phyloP scores from a whole-genome alignment of 2,329 filamentous ascomycete species.

The Nannizziopsis arthrosporioides region DNA sequence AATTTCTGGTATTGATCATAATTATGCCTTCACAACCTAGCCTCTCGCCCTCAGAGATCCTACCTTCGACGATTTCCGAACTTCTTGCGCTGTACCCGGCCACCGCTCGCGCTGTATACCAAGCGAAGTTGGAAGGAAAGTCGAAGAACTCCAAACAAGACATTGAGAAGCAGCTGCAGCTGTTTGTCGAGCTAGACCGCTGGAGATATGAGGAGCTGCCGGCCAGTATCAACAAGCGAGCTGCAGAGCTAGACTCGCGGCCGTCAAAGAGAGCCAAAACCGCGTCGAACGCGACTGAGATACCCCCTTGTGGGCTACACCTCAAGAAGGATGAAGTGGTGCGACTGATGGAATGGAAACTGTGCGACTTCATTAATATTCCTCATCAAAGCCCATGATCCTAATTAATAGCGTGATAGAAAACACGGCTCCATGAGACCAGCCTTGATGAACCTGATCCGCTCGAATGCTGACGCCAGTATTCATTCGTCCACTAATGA shows the following conservation, averaged over 20 bases:
- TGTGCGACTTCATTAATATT: constrained; percentile 22
- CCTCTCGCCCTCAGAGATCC: constrained; percentile 11
- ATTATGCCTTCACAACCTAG: neutral
- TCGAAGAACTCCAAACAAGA: constrained; percentile 4
- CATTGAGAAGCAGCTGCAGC: constrained; percentile 17
- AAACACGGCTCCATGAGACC: constrained; percentile 34
- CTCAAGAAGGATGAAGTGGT: constrained; percentile 28
- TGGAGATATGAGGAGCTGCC: constrained; percentile 27
- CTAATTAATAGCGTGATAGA: constrained; percentile 15
- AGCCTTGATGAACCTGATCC: constrained; percentile 31
- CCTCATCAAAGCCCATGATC: neutral
- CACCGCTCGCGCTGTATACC: constrained; percentile 17
- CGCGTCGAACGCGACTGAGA: constrained; percentile 14
- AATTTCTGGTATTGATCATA: neutral
- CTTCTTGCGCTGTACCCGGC: constrained; percentile 17
- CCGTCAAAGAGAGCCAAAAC: constrained; percentile 10
- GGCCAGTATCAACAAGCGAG: neutral
- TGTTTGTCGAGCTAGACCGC: constrained; percentile 26
- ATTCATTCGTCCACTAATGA: constrained; percentile 21
- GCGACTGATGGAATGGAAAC: constrained; percentile 35
- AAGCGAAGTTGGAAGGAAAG: constrained; percentile 15
- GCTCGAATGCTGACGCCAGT: constrained; percentile 23
- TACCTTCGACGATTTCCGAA: constrained; percentile 8
- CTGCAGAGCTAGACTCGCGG: neutral
- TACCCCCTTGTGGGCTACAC: constrained; percentile 7